These are phyloP conservation scores for Orbilia blumenaviensis DNA, from an alignment of 2,329 filamentous ascomycete genomes.

Conservation along the genomic window DNA sequence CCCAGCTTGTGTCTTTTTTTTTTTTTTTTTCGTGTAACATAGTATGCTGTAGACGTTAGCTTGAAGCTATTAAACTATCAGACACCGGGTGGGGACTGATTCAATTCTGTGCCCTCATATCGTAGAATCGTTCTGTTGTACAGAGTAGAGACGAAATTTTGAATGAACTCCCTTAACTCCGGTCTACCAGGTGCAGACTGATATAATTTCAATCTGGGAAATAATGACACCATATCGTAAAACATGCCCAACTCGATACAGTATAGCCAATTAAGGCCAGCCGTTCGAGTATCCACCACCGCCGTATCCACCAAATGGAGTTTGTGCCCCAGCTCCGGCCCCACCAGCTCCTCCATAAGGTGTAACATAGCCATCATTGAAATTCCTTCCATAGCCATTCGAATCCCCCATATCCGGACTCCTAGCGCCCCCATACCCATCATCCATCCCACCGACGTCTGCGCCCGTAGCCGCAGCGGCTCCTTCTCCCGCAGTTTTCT, in stretches of 20 bases:
- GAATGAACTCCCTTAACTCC: constrained; percentile 27
- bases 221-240: constrained; percentile 12
- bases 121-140: constrained; percentile 25
- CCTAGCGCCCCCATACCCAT: constrained; percentile 53
- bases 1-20: too few relatives aligned
- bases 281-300: constrained; percentile 51
- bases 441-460: constrained; percentile 56
- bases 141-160: constrained; percentile 6
- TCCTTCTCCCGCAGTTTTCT: constrained; percentile 67
- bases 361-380: constrained; percentile 56
- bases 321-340: constrained; percentile 46
- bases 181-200: constrained; percentile 23
- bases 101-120: neutral
- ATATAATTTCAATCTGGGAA: constrained; percentile 6
- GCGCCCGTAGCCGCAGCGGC: constrained; percentile 63
- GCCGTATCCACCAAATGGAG: constrained; percentile 48
- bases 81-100: neutral
- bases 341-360: constrained; percentile 56
- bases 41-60: neutral
- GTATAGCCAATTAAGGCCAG: constrained; percentile 16
- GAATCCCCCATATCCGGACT: constrained; percentile 50
- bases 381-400: constrained; percentile 52
- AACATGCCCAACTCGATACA: neutral
- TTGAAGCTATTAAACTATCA: neutral
- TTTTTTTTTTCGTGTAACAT: too few relatives aligned